Percentiles rank a stretch among this genome's conserved stretches.
Conservation (phyloP, 2,329 filamentous ascomycete species). For the Biscogniauxia marginata region DNA sequence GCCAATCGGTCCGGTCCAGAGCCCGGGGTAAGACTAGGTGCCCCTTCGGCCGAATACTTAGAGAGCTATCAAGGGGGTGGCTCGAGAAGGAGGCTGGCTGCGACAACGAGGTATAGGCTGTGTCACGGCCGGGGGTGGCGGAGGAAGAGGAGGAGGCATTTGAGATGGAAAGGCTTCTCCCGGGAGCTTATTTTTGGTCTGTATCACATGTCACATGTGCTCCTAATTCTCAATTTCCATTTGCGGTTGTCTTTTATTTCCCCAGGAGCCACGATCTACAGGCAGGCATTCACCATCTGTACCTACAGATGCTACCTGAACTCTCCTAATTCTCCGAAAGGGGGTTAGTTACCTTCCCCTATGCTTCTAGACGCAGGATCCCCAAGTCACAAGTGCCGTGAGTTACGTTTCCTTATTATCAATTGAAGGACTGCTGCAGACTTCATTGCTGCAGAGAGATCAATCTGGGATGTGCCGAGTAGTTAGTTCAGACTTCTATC, state of each 20-base stretch:
- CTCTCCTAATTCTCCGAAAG: neutral
- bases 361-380: neutral
- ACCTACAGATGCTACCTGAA: neutral
- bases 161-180: neutral
- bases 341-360: neutral
- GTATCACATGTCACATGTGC: neutral
- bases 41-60: neutral
- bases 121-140: neutral
- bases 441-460: neutral
- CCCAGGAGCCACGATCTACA: neutral
- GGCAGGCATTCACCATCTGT: neutral
- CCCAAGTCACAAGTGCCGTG: neutral
- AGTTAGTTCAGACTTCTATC: neutral
- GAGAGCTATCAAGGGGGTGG: neutral
- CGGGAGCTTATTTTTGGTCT: neutral
- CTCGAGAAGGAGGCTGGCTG: neutral
- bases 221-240: neutral
- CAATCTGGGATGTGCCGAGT: neutral
- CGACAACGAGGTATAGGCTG: neutral
- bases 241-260: neutral
- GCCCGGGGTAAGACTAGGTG: neutral
- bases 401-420: neutral
- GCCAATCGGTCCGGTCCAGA: neutral
- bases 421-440: neutral
- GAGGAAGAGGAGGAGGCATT: neutral